These are phyloP conservation scores for Collybia sp. DNA, from an alignment of 768 basidiomycete species.

Conservation along the genomic window DNA sequence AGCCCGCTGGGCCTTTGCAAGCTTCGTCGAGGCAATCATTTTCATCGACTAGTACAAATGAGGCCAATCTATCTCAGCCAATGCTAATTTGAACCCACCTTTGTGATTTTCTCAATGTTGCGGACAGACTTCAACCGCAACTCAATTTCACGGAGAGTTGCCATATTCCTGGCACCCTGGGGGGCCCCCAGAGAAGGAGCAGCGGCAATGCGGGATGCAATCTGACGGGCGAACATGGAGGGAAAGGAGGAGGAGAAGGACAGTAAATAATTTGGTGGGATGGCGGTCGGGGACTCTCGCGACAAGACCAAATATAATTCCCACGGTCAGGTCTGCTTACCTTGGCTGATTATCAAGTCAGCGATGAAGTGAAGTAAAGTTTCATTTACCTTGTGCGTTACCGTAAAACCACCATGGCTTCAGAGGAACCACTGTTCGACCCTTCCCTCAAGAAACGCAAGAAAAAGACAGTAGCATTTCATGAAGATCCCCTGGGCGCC, in stretches of 20 bases:
- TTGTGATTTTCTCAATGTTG: constrained; percentile 99
- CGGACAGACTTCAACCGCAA: constrained; percentile 91
- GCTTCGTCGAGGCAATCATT: constrained; percentile 98
- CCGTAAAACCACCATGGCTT: constrained; percentile 35
- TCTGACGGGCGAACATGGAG: constrained; percentile 44
- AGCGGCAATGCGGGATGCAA: constrained; percentile 33
- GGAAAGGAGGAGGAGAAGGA: constrained; percentile 17
- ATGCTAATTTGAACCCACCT: constrained; percentile 47
- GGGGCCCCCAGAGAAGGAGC: constrained; percentile 33
- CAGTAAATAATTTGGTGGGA: constrained; percentile 12
- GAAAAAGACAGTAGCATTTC: constrained; percentile 84
- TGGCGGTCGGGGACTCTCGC: constrained; percentile 36
- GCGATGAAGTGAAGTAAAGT: neutral
- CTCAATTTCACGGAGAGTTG: constrained; percentile 97
- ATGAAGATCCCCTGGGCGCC: constrained; percentile 77
- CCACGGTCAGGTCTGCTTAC: constrained; percentile 16
- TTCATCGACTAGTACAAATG: constrained; percentile 76
- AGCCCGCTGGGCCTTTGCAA: constrained; percentile 91
- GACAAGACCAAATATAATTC: constrained; percentile 13
- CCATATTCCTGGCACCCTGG: constrained; percentile 77
- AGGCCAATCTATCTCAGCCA: constrained; percentile 2
- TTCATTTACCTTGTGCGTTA: neutral
- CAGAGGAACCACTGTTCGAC: constrained; percentile 78
- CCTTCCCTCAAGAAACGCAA: constrained; percentile 83
- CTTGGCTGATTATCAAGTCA: constrained; percentile 15